Percentiles rank a stretch among this genome's conserved stretches.
phyloP scores from a whole-genome alignment of 1,284 basidiomycete genomes.

The Apiotrichum siamense region DNA sequence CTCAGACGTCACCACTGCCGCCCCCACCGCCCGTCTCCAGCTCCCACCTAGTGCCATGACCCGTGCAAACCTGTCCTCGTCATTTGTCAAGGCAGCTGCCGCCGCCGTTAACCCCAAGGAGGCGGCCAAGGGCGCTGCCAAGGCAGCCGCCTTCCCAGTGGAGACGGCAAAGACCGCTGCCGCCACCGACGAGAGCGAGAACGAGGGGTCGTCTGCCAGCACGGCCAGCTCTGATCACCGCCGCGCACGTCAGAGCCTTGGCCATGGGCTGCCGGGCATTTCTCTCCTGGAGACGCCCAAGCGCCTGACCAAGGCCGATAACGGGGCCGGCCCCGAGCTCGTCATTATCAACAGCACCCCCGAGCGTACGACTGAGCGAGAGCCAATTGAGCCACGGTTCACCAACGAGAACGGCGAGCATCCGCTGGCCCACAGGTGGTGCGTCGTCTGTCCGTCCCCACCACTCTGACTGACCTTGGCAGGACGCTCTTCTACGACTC shows the following conservation, averaged over 20 bases:
- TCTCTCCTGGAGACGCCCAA: slow-evolving; percentile 1
- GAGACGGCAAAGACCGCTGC: not conserved
- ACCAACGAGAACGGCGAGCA: slow-evolving; percentile 52
- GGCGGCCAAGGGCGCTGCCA: not conserved
- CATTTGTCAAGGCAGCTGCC: not conserved
- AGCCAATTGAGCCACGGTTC: not conserved
- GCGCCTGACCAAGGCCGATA: not conserved
- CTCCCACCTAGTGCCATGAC: slow-evolving; percentile 57
- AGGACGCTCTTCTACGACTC: slow-evolving; percentile 87
- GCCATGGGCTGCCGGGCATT: slow-evolving; percentile 4
- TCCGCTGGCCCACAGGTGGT: slow-evolving; percentile 78
- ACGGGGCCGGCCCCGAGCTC: slow-evolving; percentile 15
- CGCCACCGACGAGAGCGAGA: not conserved
- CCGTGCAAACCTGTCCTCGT: slow-evolving; percentile 41
- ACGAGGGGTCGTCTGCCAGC: not conserved
- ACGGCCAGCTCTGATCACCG: not conserved
- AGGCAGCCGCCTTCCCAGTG: not conserved
- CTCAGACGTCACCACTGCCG: slow-evolving; percentile 45
- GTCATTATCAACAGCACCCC: slow-evolving; percentile 25
- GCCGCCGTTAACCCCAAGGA: not conserved
- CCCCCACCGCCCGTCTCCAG: slow-evolving; percentile 52
- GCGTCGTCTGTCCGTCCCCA: too few relatives aligned
- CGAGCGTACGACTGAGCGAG: not conserved
- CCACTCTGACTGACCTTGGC: not conserved
- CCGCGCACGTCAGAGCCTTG: slow-evolving; percentile 2